Evolutionary conservation across 2,329 filamentous ascomycete genomes (phyloP).

Genomic region (Zasmidium citrigriseum): DNA sequence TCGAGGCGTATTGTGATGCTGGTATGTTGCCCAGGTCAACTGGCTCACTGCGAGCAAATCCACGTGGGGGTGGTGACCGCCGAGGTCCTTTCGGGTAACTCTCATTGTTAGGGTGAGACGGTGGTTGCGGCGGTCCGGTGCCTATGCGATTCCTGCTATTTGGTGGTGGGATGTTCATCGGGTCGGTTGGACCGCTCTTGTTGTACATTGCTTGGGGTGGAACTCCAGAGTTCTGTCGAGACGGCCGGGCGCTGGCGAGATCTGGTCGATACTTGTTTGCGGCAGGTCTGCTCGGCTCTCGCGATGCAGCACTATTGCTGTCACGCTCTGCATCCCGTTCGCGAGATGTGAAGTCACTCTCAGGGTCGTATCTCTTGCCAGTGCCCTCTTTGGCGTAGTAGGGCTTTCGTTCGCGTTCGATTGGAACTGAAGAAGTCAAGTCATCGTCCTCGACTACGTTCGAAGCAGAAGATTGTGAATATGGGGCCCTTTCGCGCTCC

Average conservation of each 20-base stretch:
- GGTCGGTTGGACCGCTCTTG: slow-evolving; percentile 17
- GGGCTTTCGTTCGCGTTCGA: slow-evolving; percentile 67
- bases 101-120: slow-evolving; percentile 11
- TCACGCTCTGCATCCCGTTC: slow-evolving; percentile 23
- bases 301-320: slow-evolving; percentile 9
- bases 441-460: slow-evolving; percentile 39
- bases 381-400: slow-evolving; percentile 61
- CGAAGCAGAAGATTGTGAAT: slow-evolving; percentile 34
- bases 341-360: slow-evolving; percentile 11
- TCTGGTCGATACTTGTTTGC: slow-evolving; percentile 17
- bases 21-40: slow-evolving; percentile 26
- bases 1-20: slow-evolving; percentile 28
- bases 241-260: slow-evolving; percentile 6
- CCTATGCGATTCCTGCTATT: slow-evolving; percentile 23
- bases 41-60: slow-evolving; percentile 28
- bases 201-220: slow-evolving; percentile 19
- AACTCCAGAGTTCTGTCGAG: slow-evolving; percentile 14
- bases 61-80: slow-evolving; percentile 25
- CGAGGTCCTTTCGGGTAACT: slow-evolving; percentile 23
- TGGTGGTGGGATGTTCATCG: slow-evolving; percentile 24
- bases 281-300: slow-evolving; percentile 18
- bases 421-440: slow-evolving; percentile 48
- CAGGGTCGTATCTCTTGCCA: slow-evolving; percentile 55
- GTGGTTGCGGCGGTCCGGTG: slow-evolving; percentile 18
- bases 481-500: slow-evolving; percentile 45